Conservation (phyloP, 306 rosid genomes). For the Fragaria nilgerrensis region DNA sequence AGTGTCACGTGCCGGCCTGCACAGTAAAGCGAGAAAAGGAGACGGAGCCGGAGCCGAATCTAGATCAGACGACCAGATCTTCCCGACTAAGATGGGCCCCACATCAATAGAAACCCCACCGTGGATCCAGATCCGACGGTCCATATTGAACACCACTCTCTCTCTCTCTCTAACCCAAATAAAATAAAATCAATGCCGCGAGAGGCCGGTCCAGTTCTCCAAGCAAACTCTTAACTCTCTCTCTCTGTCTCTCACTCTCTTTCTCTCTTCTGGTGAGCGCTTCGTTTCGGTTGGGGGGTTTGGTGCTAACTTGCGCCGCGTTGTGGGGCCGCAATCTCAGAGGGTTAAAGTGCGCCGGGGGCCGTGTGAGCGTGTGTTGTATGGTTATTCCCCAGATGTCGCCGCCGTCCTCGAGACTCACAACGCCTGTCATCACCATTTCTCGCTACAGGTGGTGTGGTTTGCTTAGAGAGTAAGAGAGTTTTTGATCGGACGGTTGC, state of each 20-base stretch:
- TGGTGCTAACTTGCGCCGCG: slow-evolving; percentile 10
- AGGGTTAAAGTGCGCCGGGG: background rate
- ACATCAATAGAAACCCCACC: slow-evolving; percentile 15
- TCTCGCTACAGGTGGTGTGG: slow-evolving; percentile 45
- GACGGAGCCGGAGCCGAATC: slow-evolving; percentile 28
- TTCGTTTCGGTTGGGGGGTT: slow-evolving; percentile 5
- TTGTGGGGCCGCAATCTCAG: background rate
- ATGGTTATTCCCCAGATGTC: slow-evolving; percentile 37
- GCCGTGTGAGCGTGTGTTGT: background rate
- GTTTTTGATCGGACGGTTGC: slow-evolving; percentile 33
- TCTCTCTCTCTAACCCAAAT: slow-evolving; percentile 25
- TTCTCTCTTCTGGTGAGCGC: background rate
- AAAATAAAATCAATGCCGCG: slow-evolving; percentile 22
- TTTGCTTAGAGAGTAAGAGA: background rate
- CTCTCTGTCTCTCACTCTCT: background rate
- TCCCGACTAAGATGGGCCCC: slow-evolving; percentile 38
- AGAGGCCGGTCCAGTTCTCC: slow-evolving; percentile 32
- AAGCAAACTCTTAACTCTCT: background rate
- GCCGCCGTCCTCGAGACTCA: slow-evolving; percentile 31
- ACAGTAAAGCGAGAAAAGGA: slow-evolving; percentile 50
- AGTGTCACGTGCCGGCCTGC: slow-evolving; percentile 73
- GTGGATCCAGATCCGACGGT: slow-evolving; percentile 41
- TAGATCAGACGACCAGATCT: slow-evolving; percentile 55
- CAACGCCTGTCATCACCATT: slow-evolving; percentile 34
- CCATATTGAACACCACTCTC: slow-evolving; percentile 34